Base-by-base conservation (phyloP, 1,139 yeast species). In the Kazachstania sp. region DNA sequence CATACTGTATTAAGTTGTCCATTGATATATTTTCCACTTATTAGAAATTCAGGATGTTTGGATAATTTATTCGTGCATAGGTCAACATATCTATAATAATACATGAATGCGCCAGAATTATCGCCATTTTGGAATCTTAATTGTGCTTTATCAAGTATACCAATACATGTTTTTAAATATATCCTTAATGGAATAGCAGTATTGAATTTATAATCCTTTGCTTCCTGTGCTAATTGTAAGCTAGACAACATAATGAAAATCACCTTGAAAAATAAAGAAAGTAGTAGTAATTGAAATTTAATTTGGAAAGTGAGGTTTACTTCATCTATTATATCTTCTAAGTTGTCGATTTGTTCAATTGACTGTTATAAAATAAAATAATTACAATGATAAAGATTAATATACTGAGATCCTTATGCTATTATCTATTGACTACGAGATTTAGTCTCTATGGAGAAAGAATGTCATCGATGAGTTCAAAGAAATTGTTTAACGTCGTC, bases 21-120 rank as follows among this genome's bases (percentile, higher is more conserved):
- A 23, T 23, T 32, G 11, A 15, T 12, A 32, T 16, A 23, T 36
- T 13, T 37, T 12, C 13, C 49, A 43, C 9, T 31, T 2, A 31
- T 31, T 13, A 51, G 37, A 19, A 47, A 50, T 38, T 61, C 57
- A 3, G 64, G 61, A 47, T 63, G 67, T n/a, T 44, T 48, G 3
- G 64, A 51, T 39, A 63, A 46, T 47, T 56, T 63, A 45, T 60
- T 57, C 29, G 61, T 58, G 48, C 62, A 57, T 15, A 63, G 51
- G 44, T 63, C 66, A 29, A 62, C 54, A 37, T 63, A 63, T 43
- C 67, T 54, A 41, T 60, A 54, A 41, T 63, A 63, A 31, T 52
- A 53, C 44, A 58, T 45, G 45, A 55, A 63, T 4, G 67, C 53
- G 39, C 53, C 46, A 35, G 54, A 49, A 43, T 50, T 44, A 39